These are phyloP conservation scores for Hypoxylon sp. DNA, from an alignment of 2,329 filamentous ascomycete genomes.

Conservation along the genomic window DNA sequence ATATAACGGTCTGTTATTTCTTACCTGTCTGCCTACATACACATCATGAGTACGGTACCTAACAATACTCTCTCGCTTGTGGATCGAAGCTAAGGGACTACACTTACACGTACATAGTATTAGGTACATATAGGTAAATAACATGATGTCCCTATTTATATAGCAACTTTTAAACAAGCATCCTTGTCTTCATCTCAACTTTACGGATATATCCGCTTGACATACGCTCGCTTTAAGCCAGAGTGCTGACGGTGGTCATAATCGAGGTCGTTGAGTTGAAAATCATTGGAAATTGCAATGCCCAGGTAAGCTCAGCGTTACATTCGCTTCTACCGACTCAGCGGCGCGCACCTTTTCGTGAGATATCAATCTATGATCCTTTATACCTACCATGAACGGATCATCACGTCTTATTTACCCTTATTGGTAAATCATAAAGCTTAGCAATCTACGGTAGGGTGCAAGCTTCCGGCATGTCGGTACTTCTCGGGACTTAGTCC, in stretches of 20 bases:
- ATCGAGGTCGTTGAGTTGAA: conserved; percentile 2
- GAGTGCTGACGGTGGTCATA: conserved; percentile 15
- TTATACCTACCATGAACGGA: conserved; percentile 6
- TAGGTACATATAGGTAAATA: too few species aligned
- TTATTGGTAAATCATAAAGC: conserved; percentile 16
- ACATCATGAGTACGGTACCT: neutral
- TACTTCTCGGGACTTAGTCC: neutral
- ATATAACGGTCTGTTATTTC: neutral
- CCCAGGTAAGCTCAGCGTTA: conserved; percentile 25
- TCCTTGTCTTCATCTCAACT: conserved; percentile 9
- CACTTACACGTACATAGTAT: neutral
- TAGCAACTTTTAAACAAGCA: neutral
- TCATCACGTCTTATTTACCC: conserved; percentile 1
- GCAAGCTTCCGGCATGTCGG: neutral
- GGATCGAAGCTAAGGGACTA: neutral
- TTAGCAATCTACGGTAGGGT: conserved; percentile 14
- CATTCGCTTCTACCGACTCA: conserved; percentile 38
- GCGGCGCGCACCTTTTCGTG: conserved; percentile 27
- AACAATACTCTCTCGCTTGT: neutral
- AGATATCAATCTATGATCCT: conserved; percentile 34
- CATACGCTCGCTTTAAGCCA: conserved; percentile 1
- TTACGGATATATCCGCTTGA: conserved; percentile 23
- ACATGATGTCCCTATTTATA: neutral
- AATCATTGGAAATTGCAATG: conserved; percentile 15
- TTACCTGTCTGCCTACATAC: neutral